A percentile compares a stretch with the other conserved stretches of the same genome.
phyloP scores from a whole-genome alignment of 2,329 filamentous ascomycete genomes.

The Fusarium liriodendri region DNA sequence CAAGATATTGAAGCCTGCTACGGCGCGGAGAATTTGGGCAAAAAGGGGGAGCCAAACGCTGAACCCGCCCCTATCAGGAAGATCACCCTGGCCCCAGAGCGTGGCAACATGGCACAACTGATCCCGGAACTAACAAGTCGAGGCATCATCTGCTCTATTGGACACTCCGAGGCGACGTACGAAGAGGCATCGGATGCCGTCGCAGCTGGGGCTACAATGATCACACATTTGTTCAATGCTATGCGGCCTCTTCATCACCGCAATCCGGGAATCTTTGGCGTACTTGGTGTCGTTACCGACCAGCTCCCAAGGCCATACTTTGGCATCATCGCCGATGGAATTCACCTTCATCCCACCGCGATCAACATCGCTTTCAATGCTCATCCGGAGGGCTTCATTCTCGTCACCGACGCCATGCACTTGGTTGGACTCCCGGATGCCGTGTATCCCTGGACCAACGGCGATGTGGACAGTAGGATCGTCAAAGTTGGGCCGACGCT shows the following conservation, averaged over 20 bases:
- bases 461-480: slow-evolving; percentile 66
- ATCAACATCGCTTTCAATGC: slow-evolving; percentile 91
- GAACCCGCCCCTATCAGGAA: slow-evolving; percentile 69
- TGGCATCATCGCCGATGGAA: slow-evolving; percentile 90
- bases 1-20: slow-evolving; percentile 78
- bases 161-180: slow-evolving; percentile 89
- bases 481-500: slow-evolving; percentile 79
- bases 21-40: slow-evolving; percentile 69
- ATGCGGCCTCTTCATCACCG: slow-evolving; percentile 93
- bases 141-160: slow-evolving; percentile 82
- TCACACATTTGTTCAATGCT: slow-evolving; percentile 94
- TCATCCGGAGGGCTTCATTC: slow-evolving; percentile 84
- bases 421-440: slow-evolving; percentile 87
- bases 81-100: slow-evolving; percentile 88
- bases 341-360: slow-evolving; percentile 88
- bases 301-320: slow-evolving; percentile 76
- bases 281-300: slow-evolving; percentile 74
- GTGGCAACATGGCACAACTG: slow-evolving; percentile 73
- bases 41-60: not conserved
- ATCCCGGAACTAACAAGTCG: slow-evolving; percentile 74
- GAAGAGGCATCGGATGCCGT: slow-evolving; percentile 81
- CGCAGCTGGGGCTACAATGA: slow-evolving; percentile 81
- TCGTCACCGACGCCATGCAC: slow-evolving; percentile 94
- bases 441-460: slow-evolving; percentile 87
- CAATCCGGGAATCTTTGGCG: slow-evolving; percentile 89